A percentile compares a stretch with the other conserved stretches of the same genome.
phyloP scores from a whole-genome alignment of 2,329 filamentous ascomycete genomes.

The Calonectria fujianensis region DNA sequence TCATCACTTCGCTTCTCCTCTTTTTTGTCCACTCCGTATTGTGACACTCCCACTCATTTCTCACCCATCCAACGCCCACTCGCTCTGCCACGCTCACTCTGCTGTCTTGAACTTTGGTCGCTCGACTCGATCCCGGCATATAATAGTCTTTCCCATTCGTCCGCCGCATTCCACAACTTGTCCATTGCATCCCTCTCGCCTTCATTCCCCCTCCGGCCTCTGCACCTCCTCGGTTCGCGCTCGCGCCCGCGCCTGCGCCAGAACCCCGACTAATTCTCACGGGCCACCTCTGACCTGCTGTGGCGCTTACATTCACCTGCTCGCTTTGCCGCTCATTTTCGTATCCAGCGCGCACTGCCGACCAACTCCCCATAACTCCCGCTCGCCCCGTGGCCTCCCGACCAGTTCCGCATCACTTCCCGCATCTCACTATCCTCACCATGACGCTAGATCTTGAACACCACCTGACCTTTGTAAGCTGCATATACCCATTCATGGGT shows the following conservation, averaged over 20 bases:
- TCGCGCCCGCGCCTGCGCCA: slow-evolving; percentile 10
- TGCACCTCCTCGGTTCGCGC: background rate
- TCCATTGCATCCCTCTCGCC: slow-evolving; percentile 21
- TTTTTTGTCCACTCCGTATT: slow-evolving; percentile 34
- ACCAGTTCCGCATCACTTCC: slow-evolving; percentile 23
- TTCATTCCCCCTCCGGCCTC: slow-evolving; percentile 18
- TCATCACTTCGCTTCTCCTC: slow-evolving; percentile 36
- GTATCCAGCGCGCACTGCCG: slow-evolving; percentile 23
- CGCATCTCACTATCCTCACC: slow-evolving; percentile 42
- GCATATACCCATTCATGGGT: slow-evolving; percentile 17
- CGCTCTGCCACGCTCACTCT: slow-evolving; percentile 4
- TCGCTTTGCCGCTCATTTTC: slow-evolving; percentile 31
- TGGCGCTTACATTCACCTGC: slow-evolving; percentile 30
- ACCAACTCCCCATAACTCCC: slow-evolving; percentile 12
- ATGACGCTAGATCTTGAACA: slow-evolving; percentile 87
- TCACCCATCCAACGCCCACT: slow-evolving; percentile 10
- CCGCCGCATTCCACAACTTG: slow-evolving; percentile 19
- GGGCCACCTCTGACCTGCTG: slow-evolving; percentile 27
- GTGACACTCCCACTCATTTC: slow-evolving; percentile 27
- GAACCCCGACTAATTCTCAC: slow-evolving; percentile 30
- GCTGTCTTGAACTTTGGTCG: slow-evolving; percentile 12
- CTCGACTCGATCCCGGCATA: slow-evolving; percentile 26
- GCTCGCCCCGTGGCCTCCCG: slow-evolving; percentile 15
- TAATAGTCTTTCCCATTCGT: slow-evolving; percentile 31
- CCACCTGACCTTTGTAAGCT: slow-evolving; percentile 86